Conservation (phyloP, 805 yeast species). For the Hanseniaspora mollemarum region DNA sequence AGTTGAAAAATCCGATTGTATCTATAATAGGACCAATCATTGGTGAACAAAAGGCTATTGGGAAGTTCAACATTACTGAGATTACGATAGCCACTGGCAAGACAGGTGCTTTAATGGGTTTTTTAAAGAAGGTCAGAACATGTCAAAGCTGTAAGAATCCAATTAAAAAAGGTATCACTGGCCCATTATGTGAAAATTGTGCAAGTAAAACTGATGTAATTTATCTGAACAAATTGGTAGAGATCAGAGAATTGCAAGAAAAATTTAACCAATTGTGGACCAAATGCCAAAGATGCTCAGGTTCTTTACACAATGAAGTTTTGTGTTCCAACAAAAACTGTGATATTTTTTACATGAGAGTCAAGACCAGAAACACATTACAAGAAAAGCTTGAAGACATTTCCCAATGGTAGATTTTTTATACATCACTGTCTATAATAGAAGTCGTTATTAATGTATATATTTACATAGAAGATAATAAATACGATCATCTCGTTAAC, state of each 20-base stretch:
- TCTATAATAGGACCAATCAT: constrained; percentile 91
- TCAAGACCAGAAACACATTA: constrained; percentile 35
- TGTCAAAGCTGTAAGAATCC: constrained; percentile 87
- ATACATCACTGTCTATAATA: not conserved
- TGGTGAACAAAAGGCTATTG: constrained; percentile 73
- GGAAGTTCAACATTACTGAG: constrained; percentile 51
- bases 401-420: constrained; percentile 31
- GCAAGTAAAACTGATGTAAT: constrained; percentile 57
- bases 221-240: constrained; percentile 70
- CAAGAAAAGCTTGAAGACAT: constrained; percentile 32
- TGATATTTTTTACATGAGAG: constrained; percentile 95
- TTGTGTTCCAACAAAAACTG: constrained; percentile 92
- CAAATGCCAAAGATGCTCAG: constrained; percentile 95
- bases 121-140: constrained; percentile 76
- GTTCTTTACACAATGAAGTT: constrained; percentile 90
- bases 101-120: constrained; percentile 79
- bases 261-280: constrained; percentile 90
- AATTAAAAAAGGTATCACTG: constrained; percentile 42
- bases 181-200: constrained; percentile 77
- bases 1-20: constrained; percentile 78
- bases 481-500: not conserved
- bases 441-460: constrained; percentile 1
- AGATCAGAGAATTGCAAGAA: constrained; percentile 66
- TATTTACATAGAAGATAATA: not conserved
- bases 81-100: constrained; percentile 42